phyloP scores from a whole-genome alignment of 179 eudicot species.

The Actinidia polygama region DNA sequence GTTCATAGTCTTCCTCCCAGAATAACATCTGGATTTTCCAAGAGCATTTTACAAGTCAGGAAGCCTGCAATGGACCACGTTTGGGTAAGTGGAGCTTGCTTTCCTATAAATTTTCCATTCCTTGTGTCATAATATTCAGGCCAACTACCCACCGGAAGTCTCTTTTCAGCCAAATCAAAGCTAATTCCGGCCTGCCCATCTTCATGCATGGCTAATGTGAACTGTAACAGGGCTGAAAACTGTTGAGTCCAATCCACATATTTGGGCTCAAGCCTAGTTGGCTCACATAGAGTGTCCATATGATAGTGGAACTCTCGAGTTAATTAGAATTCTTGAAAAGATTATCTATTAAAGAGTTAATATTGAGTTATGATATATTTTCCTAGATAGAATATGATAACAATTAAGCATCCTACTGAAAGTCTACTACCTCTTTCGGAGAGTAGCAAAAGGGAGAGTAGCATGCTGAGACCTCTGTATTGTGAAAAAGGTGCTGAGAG shows the following conservation, averaged over 20 bases:
- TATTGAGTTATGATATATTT: too few relatives aligned
- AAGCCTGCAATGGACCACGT: slow-evolving; percentile 88
- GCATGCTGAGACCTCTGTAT: too few relatives aligned
- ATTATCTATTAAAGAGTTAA: too few relatives aligned
- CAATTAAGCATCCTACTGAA: too few relatives aligned
- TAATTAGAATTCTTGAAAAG: too few relatives aligned
- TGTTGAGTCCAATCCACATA: too few relatives aligned
- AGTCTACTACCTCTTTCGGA: too few relatives aligned
- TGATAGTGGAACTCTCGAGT: too few relatives aligned
- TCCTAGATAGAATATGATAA: too few relatives aligned
- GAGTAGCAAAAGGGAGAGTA: too few relatives aligned
- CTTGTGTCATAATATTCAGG: slow-evolving; percentile 90
- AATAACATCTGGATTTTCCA: slow-evolving; percentile 63
- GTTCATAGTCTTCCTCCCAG: slow-evolving; percentile 86
- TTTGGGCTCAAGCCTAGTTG: too few relatives aligned
- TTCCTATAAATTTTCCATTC: slow-evolving; percentile 75
- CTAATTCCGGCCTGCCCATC: slow-evolving; percentile 82
- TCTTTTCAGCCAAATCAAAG: slow-evolving; percentile 66
- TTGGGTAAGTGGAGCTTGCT: slow-evolving; percentile 85
- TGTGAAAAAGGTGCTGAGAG: accelerated
- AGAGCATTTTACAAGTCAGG: slow-evolving; percentile 71
- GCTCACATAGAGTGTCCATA: too few relatives aligned
- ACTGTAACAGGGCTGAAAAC: slow-evolving; percentile 37
- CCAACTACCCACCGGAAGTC: slow-evolving; percentile 66
- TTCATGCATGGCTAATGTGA: slow-evolving; percentile 86